phyloP scores from a whole-genome alignment of 2,329 filamentous ascomycete species.

The Zymoseptoria passerinii region DNA sequence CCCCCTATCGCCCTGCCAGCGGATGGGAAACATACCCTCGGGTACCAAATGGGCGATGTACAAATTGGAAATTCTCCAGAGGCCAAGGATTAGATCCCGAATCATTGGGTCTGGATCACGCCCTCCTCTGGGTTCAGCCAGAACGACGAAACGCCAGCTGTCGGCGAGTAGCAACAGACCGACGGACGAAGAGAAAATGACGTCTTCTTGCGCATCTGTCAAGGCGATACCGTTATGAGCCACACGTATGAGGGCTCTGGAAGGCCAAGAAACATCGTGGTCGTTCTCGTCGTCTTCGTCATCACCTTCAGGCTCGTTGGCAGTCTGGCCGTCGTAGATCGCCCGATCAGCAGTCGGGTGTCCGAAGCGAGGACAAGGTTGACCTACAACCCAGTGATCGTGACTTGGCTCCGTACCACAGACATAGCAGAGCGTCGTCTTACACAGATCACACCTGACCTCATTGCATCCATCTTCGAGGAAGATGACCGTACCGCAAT shows the following conservation, averaged over 20 bases:
- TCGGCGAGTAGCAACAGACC: too few species aligned
- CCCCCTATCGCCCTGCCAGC: too few species aligned
- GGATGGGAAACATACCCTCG: not conserved
- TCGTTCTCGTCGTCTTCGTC: not conserved
- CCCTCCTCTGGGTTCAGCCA: too few species aligned
- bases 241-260: not conserved
- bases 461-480: not conserved
- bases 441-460: not conserved
- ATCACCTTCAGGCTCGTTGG: not conserved
- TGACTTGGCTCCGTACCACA: not conserved
- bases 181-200: too few species aligned
- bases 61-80: not conserved
- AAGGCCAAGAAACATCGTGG: not conserved
- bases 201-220: too few species aligned
- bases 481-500: not conserved
- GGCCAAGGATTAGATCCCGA: too few species aligned
- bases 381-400: not conserved
- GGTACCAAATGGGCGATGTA: not conserved
- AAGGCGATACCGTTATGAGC: not conserved
- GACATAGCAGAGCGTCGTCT: not conserved
- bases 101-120: too few species aligned
- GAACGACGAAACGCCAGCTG: too few species aligned
- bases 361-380: not conserved
- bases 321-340: not conserved
- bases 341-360: not conserved